Percentiles rank a stretch among this genome's conserved stretches.
These are phyloP conservation scores for Gyrodon lividus DNA, from an alignment of 768 basidiomycete species.

Conservation along the genomic window DNA sequence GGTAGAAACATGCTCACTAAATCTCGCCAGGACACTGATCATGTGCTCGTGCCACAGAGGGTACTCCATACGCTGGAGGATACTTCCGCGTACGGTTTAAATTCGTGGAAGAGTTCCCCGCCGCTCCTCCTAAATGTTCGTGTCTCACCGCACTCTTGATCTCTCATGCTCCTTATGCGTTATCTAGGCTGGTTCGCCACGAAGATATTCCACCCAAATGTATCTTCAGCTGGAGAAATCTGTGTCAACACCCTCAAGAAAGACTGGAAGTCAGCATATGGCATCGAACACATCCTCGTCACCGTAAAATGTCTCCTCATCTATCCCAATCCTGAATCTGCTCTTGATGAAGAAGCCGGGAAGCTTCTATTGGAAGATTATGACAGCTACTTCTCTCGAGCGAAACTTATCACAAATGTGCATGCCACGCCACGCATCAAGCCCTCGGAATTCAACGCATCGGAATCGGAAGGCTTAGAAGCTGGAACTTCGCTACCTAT, in stretches of 20 bases:
- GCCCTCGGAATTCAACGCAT: constrained; percentile 69
- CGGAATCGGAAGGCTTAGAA: constrained; percentile 31
- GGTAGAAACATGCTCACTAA: constrained; percentile 23
- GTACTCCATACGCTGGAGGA: constrained; percentile 71
- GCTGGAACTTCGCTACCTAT: constrained; percentile 12
- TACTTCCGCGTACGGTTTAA: constrained; percentile 77
- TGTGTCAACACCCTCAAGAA: constrained; percentile 98
- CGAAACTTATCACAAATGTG: constrained; percentile 85
- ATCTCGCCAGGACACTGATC: constrained; percentile 6
- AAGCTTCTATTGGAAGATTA: constrained; percentile 90
- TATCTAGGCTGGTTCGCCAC: constrained; percentile 80
- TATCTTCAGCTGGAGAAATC: constrained; percentile 86
- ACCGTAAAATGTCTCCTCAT: constrained; percentile 95
- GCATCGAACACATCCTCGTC: constrained; percentile 87
- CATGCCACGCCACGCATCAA: constrained; percentile 81
- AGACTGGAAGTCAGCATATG: constrained; percentile 92
- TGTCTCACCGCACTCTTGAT: constrained; percentile 5
- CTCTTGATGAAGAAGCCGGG: constrained; percentile 93
- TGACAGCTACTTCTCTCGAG: constrained; percentile 81
- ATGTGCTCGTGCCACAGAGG: constrained; percentile 36
- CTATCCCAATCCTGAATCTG: constrained; percentile 95
- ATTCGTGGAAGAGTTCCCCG: constrained; percentile 93
- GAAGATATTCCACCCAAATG: constrained; percentile 97
- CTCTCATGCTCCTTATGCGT: constrained; percentile 6
- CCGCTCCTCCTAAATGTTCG: constrained; percentile 91